Conservation (phyloP, 2,329 filamentous ascomycete genomes). For the Hypoxylon sp. region DNA sequence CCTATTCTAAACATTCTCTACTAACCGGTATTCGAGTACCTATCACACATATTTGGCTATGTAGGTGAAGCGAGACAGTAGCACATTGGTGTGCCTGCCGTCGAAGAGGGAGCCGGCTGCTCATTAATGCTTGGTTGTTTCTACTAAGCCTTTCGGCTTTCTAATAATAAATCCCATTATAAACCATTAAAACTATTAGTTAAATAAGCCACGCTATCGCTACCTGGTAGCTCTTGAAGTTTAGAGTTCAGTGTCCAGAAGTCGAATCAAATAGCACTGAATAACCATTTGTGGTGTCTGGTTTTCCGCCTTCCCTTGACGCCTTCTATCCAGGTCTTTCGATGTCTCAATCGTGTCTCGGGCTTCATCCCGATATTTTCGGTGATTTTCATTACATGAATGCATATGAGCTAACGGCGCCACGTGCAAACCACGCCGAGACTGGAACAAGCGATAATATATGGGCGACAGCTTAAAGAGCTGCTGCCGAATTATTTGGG, state of each 20-base stretch:
- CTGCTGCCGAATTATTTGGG: conserved; percentile 31
- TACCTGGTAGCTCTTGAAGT: not conserved
- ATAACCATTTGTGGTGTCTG: not conserved
- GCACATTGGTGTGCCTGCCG: conserved; percentile 15
- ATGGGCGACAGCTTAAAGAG: conserved; percentile 40
- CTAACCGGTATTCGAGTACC: not conserved
- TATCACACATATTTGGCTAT: conserved; percentile 22
- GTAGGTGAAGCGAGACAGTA: conserved; percentile 44
- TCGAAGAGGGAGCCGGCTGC: not conserved
- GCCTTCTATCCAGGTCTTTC: conserved; percentile 34
- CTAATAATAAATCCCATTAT: not conserved
- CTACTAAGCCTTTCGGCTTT: conserved; percentile 7
- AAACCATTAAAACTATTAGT: not conserved
- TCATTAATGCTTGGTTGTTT: conserved; percentile 4
- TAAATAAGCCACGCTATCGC: conserved; percentile 1
- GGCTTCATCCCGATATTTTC: conserved; percentile 11
- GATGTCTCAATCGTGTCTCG: conserved; percentile 51
- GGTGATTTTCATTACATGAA: conserved; percentile 15
- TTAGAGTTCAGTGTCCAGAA: not conserved
- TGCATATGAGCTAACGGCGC: conserved; percentile 38
- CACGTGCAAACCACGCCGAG: conserved; percentile 44
- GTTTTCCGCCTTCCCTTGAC: conserved; percentile 1
- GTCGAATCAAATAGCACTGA: not conserved
- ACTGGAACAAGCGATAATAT: conserved; percentile 19
- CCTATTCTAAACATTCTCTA: not conserved